Conservation (phyloP, 495 filamentous ascomycete species). For the Pseudevernia furfuracea region DNA sequence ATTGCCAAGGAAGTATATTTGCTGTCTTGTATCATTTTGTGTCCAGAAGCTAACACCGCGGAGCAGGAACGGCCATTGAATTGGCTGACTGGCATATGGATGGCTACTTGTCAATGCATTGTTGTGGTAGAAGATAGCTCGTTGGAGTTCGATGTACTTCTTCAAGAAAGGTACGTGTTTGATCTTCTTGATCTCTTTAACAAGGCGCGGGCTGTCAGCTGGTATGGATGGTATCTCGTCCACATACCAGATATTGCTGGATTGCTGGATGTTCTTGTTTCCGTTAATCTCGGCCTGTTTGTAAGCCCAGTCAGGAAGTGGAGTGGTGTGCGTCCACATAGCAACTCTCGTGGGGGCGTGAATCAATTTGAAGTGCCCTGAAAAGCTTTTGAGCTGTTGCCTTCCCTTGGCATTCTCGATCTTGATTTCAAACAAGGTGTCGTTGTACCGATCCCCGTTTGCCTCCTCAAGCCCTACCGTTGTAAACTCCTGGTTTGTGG, state of each 20-base stretch:
- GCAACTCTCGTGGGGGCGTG: constrained; percentile 90
- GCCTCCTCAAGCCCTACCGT: constrained; percentile 66
- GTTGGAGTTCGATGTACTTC: constrained; percentile 94
- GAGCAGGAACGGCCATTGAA: constrained; percentile 94
- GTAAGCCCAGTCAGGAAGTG: constrained; percentile 91
- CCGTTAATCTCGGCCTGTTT: constrained; percentile 99
- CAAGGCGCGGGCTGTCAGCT: constrained; percentile 57
- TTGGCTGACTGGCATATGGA: constrained; percentile 89
- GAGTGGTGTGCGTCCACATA: constrained; percentile 95
- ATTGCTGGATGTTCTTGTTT: constrained; percentile 88
- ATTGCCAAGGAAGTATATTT: constrained; percentile 98
- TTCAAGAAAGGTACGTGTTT: constrained; percentile 79
- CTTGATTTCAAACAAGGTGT: constrained; percentile 87
- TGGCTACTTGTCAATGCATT: constrained; percentile 94
- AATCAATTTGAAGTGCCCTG: constrained; percentile 89
- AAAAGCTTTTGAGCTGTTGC: constrained; percentile 82
- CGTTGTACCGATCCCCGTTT: constrained; percentile 70
- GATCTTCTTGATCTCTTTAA: constrained; percentile 63
- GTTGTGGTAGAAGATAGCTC: constrained; percentile 99
- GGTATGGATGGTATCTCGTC: constrained; percentile 81
- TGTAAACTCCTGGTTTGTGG: constrained; percentile 98
- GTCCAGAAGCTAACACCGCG: constrained; percentile 99
- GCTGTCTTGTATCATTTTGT: constrained; percentile 87
- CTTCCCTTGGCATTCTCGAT: constrained; percentile 76
- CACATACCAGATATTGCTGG: constrained; percentile 89